These are phyloP conservation scores for Boletus rubroflammeus DNA, from an alignment of 768 basidiomycete genomes.

Conservation along the genomic window DNA sequence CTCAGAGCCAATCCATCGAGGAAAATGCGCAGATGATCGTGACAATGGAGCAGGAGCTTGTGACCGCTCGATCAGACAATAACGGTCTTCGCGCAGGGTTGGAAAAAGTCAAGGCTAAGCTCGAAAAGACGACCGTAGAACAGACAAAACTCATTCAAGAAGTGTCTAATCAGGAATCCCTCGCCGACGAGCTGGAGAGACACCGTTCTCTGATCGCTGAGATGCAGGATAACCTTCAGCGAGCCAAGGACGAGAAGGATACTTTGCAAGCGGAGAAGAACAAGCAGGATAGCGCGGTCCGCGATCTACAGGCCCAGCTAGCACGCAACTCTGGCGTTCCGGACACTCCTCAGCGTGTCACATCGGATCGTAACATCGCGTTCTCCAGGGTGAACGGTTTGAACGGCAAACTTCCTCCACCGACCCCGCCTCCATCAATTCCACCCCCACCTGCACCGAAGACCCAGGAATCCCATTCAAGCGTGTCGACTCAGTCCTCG, in stretches of 20 bases:
- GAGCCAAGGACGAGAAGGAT: slow-evolving; percentile 81
- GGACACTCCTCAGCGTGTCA: slow-evolving; percentile 47
- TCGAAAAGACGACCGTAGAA: slow-evolving; percentile 54
- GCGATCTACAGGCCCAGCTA: slow-evolving; percentile 75
- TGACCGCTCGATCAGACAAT: slow-evolving; percentile 37
- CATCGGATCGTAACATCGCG: slow-evolving; percentile 49
- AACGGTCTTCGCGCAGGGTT: slow-evolving; percentile 41
- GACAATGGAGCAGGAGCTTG: slow-evolving; percentile 49
- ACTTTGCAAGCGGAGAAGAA: slow-evolving; percentile 66
- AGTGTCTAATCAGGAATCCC: slow-evolving; percentile 69
- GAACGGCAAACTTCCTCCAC: slow-evolving; percentile 78
- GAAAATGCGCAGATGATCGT: slow-evolving; percentile 49
- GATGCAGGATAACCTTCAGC: slow-evolving; percentile 72
- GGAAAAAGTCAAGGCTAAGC: slow-evolving; percentile 52
- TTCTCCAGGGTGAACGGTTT: slow-evolving; percentile 59
- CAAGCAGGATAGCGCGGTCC: slow-evolving; percentile 63
- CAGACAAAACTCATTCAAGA: slow-evolving; percentile 65
- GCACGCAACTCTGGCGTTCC: slow-evolving; percentile 45
- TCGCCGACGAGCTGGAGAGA: slow-evolving; percentile 70
- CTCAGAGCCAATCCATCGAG: slow-evolving; percentile 46
- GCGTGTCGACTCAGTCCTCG: slow-evolving; percentile 61
- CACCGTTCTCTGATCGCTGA: slow-evolving; percentile 76
- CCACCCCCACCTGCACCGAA: slow-evolving; percentile 79
- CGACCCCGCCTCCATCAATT: slow-evolving; percentile 76
- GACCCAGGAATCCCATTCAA: slow-evolving; percentile 48